These are phyloP conservation scores for Warburgia ugandensis DNA, from an alignment of 164 flowering plant genomes.

Conservation along the genomic window DNA sequence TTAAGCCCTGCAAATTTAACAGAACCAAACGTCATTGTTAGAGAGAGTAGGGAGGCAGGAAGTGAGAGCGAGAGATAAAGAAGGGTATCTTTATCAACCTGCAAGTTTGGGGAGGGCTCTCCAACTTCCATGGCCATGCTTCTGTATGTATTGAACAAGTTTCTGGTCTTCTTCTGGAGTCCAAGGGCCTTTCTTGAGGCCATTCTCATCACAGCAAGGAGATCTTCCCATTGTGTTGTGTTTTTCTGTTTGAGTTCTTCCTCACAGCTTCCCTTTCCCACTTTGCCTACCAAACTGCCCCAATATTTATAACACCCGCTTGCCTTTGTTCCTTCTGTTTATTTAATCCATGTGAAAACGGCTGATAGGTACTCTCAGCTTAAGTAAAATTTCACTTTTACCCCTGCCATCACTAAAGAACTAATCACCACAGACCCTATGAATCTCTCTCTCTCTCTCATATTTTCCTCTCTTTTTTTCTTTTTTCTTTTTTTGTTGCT, in stretches of 20 bases:
- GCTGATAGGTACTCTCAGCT: not conserved
- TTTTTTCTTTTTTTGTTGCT: no score
- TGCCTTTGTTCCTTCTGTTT: not conserved
- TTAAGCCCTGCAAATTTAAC: slow-evolving; percentile 38
- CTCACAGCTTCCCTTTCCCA: not conserved
- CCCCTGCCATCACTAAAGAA: not conserved
- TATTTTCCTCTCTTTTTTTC: no score
- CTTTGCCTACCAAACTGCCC: slow-evolving; percentile 5
- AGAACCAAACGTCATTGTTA: not conserved
- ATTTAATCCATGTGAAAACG: slow-evolving; percentile 5
- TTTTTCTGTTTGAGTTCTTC: not conserved
- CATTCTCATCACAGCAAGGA: slow-evolving; percentile 16
- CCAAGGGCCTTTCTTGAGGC: slow-evolving; percentile 18
- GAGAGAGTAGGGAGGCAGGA: not conserved
- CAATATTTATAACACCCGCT: slow-evolving; percentile 4
- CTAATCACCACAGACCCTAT: not conserved
- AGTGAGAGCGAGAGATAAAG: not conserved
- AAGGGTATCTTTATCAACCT: not conserved
- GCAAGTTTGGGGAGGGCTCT: slow-evolving; percentile 20
- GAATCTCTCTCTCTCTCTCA: no score
- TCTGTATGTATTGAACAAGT: slow-evolving; percentile 12
- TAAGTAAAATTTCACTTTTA: not conserved
- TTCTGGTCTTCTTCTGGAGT: slow-evolving; percentile 17
- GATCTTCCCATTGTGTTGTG: slow-evolving; percentile 12
- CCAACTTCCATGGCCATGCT: slow-evolving; percentile 19